Evolutionary conservation across 2,329 filamentous ascomycete genomes (phyloP), one percentile per base, ranked within the genome.

Genomic region (Aspergillus fijiensis): DNA sequence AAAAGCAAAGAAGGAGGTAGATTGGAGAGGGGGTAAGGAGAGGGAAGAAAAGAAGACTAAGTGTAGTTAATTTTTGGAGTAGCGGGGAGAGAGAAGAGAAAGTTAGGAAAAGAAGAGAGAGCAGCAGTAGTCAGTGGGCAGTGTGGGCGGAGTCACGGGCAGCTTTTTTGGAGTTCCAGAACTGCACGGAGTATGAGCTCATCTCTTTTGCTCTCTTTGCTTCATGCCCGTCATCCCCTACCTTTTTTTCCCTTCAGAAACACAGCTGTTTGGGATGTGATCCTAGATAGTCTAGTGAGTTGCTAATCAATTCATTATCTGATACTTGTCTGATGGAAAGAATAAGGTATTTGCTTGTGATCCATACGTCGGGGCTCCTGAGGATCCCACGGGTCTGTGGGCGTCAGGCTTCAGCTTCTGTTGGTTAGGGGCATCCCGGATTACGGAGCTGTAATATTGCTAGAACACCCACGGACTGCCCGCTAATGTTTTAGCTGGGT

Each of bases 131-230:
- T 35, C 33, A 35, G 21, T 33, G 35, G 19, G 16, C 51, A 47
- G 57, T 35, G 33, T 35, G 33, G 33, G 33, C 33, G 19, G 42
- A 59, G 58, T 63, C 61, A 61, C 61, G 61, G 58, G 61, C 52
- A 59, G 51, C 42, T 49, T 21, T 54, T 47, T 45, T 35, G 39
- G 29, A 59, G 50, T 51, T 54, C 51, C 57, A 53, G 56, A 54
- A 42, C 55, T 47, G 21, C 31, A 23, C 33, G 35, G 49, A 35
- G n/a, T 47, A 63, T 63, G 56, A 63, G 61, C 61, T 61, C 61
- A 63, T 63, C 39, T 55, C 27, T 33, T 23, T 53, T 7, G 9
- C 29, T 14, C 23, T 50, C 23, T 27, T 50, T 12, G 29, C 5
- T 52, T 35, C 35, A 10, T 14, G 21, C 27, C 4, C 51, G 39